A percentile compares a stretch with the other conserved stretches of the same genome.
These are phyloP conservation scores for Starmerella khaoyaiensis DNA, from an alignment of 805 yeast genomes.

Conservation along the genomic window DNA sequence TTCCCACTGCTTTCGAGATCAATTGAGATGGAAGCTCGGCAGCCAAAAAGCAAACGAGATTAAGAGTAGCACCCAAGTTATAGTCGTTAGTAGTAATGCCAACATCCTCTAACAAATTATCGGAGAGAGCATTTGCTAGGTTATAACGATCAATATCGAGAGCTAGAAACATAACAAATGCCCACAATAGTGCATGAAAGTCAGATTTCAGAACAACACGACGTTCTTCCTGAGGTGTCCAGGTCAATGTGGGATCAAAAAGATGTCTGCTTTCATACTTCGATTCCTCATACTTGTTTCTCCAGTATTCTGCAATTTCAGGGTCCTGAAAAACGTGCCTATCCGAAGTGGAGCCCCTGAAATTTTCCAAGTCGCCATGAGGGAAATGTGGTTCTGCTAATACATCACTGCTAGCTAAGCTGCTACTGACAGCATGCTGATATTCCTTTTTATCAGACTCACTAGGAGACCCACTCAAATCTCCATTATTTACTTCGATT, in stretches of 20 bases:
- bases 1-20: conserved; percentile 49
- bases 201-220: conserved; percentile 41
- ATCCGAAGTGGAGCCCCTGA: no score
- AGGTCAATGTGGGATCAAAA: conserved; percentile 46
- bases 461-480: no score
- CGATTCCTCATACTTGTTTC: conserved; percentile 35
- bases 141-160: conserved; percentile 49
- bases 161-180: conserved; percentile 46
- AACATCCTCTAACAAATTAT: conserved; percentile 41
- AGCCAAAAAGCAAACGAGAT: conserved; percentile 39
- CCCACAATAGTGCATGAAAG: conserved; percentile 42
- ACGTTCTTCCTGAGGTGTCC: conserved; percentile 43
- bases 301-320: conserved; percentile 35
- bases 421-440: no score
- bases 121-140: conserved; percentile 45
- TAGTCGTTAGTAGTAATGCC: conserved; percentile 42
- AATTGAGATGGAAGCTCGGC: conserved; percentile 61
- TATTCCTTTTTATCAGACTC: no score
- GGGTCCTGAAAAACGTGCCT: conserved; percentile 38
- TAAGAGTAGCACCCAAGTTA: conserved; percentile 48
- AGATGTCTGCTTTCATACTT: conserved; percentile 42
- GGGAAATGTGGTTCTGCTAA: no score
- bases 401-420: no score
- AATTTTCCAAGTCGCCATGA: no score
- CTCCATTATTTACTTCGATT: no score